A percentile compares a stretch with the other conserved stretches of the same genome.
Evolutionary conservation across 257 asterid genomes (phyloP).

Genomic region (Linaria vulgaris): DNA sequence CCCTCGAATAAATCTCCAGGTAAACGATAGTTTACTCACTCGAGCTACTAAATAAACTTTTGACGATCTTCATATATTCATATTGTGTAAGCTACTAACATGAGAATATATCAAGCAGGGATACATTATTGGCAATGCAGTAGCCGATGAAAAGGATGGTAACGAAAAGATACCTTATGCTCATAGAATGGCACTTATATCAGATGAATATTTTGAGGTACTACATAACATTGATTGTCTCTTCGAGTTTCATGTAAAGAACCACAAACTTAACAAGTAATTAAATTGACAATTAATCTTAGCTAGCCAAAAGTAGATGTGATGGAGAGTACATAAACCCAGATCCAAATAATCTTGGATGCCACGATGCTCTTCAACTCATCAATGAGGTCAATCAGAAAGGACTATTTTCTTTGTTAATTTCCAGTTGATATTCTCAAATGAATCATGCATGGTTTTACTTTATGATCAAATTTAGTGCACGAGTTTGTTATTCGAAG

Average conservation of each 20-base stretch:
- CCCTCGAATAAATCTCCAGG: conserved; percentile 42
- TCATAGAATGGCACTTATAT: conserved; percentile 49
- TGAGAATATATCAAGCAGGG: conserved; percentile 39
- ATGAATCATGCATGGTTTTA: background rate
- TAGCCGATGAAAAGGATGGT: background rate
- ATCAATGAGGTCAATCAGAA: conserved; percentile 6
- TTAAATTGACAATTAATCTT: conserved; percentile 2
- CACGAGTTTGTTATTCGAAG: background rate
- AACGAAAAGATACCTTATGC: conserved; percentile 45
- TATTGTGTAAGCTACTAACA: background rate
- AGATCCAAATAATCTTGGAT: conserved; percentile 21
- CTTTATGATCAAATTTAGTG: conserved; percentile 21
- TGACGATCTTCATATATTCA: too few relatives aligned
- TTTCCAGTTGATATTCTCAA: background rate
- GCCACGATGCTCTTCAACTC: conserved; percentile 24
- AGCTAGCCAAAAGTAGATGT: conserved; percentile 33
- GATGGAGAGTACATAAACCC: conserved; percentile 25
- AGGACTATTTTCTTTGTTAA: background rate
- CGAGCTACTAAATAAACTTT: too few relatives aligned
- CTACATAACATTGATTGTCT: background rate
- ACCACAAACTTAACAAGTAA: background rate
- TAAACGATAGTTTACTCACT: conserved; percentile 21
- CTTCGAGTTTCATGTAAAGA: too few relatives aligned
- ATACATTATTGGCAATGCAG: conserved; percentile 44
- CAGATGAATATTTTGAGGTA: conserved; percentile 50